phyloP scores from a whole-genome alignment of 179 eudicot genomes.

The Corrigiola litoralis region DNA sequence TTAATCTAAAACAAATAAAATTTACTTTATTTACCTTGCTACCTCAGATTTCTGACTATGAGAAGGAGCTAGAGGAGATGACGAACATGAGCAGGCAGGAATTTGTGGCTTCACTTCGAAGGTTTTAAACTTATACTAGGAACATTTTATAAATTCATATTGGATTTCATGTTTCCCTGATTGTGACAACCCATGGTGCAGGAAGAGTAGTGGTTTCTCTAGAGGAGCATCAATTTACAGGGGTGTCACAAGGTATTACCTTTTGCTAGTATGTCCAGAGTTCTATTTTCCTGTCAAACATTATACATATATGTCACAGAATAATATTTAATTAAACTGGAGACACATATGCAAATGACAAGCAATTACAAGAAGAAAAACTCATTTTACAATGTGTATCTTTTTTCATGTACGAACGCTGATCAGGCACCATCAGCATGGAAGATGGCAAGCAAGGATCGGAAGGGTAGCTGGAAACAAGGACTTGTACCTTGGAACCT shows the following conservation, averaged over 20 bases:
- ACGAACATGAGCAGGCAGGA: constrained; percentile 87
- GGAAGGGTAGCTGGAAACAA: constrained; percentile 92
- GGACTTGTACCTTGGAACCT: constrained; percentile 84
- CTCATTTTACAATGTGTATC: not conserved
- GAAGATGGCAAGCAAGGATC: constrained; percentile 91
- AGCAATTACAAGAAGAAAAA: not conserved
- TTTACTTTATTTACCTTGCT: not conserved
- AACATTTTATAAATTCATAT: not conserved
- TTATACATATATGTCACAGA: too few species aligned
- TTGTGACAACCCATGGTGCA: constrained; percentile 15
- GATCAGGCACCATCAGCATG: constrained; percentile 85
- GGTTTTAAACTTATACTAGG: constrained; percentile 28
- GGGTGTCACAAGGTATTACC: constrained; percentile 71
- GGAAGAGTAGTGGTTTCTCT: constrained; percentile 91
- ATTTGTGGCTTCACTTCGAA: constrained; percentile 90
- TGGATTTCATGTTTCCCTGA: not conserved
- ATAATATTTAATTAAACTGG: not conserved
- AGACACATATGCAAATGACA: too few species aligned
- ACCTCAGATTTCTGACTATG: constrained; percentile 58
- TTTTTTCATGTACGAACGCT: not conserved
- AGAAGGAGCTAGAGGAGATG: constrained; percentile 78
- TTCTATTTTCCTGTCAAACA: not conserved
- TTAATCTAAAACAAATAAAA: too few species aligned
- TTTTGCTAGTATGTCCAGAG: not conserved
- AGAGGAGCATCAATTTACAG: constrained; percentile 88